Conservation (phyloP, 371 early-diverging fungal genomes). For the Mortierella sp. region DNA sequence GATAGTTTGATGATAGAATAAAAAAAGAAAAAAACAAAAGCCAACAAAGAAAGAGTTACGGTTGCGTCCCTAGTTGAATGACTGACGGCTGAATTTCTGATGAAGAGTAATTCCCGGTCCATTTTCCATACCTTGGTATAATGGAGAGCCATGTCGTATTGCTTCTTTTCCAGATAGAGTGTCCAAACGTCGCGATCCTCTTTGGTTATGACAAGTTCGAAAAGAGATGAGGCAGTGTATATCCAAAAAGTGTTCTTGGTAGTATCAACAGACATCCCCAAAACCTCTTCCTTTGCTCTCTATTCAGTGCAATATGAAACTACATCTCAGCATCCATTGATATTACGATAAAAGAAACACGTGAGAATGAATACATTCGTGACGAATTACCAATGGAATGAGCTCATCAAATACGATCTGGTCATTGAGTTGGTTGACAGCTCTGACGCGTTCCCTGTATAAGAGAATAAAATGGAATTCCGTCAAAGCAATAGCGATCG, state of each 20-base stretch:
- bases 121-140: slow-evolving; percentile 74
- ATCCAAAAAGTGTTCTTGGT: slow-evolving; percentile 91
- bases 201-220: slow-evolving; percentile 87
- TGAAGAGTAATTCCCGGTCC: background rate
- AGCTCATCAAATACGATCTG: slow-evolving; percentile 86
- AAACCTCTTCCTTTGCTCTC: slow-evolving; percentile 67
- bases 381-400: slow-evolving; percentile 70
- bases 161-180: slow-evolving; percentile 79
- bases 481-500: slow-evolving; percentile 82
- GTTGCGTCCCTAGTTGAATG: no score
- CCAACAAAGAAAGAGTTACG: background rate
- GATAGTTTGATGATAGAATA: background rate
- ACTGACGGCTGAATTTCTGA: background rate
- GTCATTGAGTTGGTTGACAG: slow-evolving; percentile 82
- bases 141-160: slow-evolving; percentile 81
- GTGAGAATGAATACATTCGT: background rate
- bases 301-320: slow-evolving; percentile 18
- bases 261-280: slow-evolving; percentile 80
- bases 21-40: background rate
- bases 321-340: background rate
- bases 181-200: slow-evolving; percentile 96
- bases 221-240: slow-evolving; percentile 80
- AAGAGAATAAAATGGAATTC: slow-evolving; percentile 91
- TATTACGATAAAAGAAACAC: background rate
- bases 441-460: slow-evolving; percentile 79